Conservation (phyloP, 1,284 basidiomycete genomes). For the Pseudozyma hubeiensis region DNA sequence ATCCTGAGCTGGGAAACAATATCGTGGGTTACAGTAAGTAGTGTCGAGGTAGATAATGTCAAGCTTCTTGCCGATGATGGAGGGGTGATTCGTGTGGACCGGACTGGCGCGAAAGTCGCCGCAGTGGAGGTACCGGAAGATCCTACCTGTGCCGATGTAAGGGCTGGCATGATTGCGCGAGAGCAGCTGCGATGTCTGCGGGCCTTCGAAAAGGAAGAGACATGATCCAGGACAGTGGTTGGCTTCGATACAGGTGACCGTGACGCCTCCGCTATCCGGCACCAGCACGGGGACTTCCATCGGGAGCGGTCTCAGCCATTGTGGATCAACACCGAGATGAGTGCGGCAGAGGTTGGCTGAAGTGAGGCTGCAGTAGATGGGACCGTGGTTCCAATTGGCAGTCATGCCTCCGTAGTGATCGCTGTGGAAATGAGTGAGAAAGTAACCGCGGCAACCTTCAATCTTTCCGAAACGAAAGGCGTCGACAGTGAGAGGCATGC, state of each 20-base stretch:
- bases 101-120: slow-evolving; percentile 76
- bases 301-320: slow-evolving; percentile 87
- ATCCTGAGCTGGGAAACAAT: slow-evolving; percentile 93
- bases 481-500: slow-evolving; percentile 97
- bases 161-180: slow-evolving; percentile 41
- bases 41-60: slow-evolving; percentile 95
- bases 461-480: slow-evolving; percentile 94
- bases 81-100: slow-evolving; percentile 53
- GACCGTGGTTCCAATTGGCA: slow-evolving; percentile 86
- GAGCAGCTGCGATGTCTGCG: slow-evolving; percentile 81
- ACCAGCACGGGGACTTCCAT: slow-evolving; percentile 81
- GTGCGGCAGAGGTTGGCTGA: slow-evolving; percentile 91
- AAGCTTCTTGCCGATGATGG: slow-evolving; percentile 70
- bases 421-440: slow-evolving; percentile 75
- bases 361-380: slow-evolving; percentile 87
- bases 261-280: slow-evolving; percentile 85
- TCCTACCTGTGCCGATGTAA: slow-evolving; percentile 66
- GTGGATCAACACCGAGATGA: slow-evolving; percentile 85
- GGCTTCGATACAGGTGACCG: slow-evolving; percentile 92
- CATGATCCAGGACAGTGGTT: slow-evolving; percentile 95
- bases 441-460: slow-evolving; percentile 86
- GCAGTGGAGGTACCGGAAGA: slow-evolving; percentile 92
- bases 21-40: slow-evolving; percentile 93
- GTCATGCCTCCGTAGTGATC: slow-evolving; percentile 70
- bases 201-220: slow-evolving; percentile 91